Evolutionary conservation across 2,329 filamentous ascomycete species (phyloP).

Genomic region (Cercospora citrullina): DNA sequence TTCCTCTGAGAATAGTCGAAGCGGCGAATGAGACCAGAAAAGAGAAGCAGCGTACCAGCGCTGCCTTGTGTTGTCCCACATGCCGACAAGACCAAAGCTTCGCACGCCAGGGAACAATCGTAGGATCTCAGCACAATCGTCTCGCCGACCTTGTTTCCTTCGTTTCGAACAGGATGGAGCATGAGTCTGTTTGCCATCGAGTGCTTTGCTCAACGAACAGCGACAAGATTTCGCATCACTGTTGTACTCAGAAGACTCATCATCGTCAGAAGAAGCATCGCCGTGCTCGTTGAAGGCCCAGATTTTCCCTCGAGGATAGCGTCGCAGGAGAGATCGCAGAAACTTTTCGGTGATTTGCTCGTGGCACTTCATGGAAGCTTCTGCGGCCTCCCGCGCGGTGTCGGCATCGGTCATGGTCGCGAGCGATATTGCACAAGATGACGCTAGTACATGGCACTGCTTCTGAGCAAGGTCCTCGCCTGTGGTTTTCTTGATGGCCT

Average conservation of each 20-base stretch:
- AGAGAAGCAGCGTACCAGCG: conserved; percentile 39
- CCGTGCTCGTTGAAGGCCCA: conserved; percentile 38
- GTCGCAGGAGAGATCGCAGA: conserved; percentile 31
- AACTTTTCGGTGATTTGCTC: conserved; percentile 28
- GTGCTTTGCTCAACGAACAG: neutral
- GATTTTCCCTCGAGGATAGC: conserved; percentile 40
- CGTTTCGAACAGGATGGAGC: conserved; percentile 22
- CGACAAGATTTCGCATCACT: conserved; percentile 21
- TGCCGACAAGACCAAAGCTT: conserved; percentile 52
- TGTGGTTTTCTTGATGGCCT: conserved; percentile 18
- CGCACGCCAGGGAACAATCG: conserved; percentile 48
- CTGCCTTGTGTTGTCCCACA: conserved; percentile 52
- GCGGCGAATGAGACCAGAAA: conserved; percentile 49
- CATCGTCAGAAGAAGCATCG: conserved; percentile 32
- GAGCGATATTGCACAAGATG: conserved; percentile 18
- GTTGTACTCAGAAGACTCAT: conserved; percentile 30
- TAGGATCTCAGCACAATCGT: conserved; percentile 36
- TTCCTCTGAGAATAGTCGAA: conserved; percentile 45
- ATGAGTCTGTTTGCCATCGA: conserved; percentile 15
- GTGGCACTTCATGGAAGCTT: conserved; percentile 15
- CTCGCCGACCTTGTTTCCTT: conserved; percentile 28
- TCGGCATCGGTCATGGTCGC: conserved; percentile 8
- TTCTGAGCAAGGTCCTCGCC: conserved; percentile 17
- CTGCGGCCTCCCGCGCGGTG: conserved; percentile 10
- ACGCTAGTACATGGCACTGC: conserved; percentile 29